phyloP scores from a whole-genome alignment of 352 stramenopile genomes.

The Plasmopara muralis region DNA sequence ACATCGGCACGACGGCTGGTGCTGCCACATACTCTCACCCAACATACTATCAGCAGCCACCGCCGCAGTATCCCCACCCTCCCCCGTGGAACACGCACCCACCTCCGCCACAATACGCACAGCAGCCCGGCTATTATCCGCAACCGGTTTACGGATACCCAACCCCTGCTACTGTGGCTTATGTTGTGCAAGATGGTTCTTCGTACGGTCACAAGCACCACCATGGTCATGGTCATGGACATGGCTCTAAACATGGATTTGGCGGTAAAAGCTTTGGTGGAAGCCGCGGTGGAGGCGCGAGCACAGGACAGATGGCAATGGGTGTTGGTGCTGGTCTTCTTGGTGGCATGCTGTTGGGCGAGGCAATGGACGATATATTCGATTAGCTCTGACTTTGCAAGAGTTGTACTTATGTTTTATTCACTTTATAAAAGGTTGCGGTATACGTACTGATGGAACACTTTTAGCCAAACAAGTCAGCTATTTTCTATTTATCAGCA shows the following conservation, averaged over 20 bases:
- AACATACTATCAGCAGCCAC: conserved; percentile 34
- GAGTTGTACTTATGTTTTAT: no score
- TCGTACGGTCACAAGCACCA: conserved; percentile 27
- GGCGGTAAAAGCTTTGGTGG: conserved; percentile 6
- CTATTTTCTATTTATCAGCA: no score
- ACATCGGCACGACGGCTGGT: conserved; percentile 1
- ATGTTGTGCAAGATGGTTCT: conserved; percentile 21
- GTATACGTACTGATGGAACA: no score
- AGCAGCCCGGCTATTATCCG: conserved; percentile 33
- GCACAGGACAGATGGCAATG: conserved; percentile 45
- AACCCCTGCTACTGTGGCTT: conserved; percentile 22
- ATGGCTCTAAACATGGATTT: conserved; percentile 10
- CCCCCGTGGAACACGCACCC: conserved; percentile 25
- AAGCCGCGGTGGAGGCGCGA: conserved; percentile 24
- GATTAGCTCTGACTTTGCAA: conserved; percentile 11
- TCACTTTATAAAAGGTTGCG: no score
- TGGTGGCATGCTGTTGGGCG: conserved; percentile 68
- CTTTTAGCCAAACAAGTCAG: no score
- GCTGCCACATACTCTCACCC: conserved; percentile 22
- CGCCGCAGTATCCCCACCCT: conserved; percentile 25
- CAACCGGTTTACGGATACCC: conserved; percentile 24
- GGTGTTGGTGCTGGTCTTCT: conserved; percentile 67
- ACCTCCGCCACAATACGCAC: conserved; percentile 20
- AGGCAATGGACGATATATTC: conserved; percentile 57
- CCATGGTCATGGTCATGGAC: conserved; percentile 24